These are phyloP conservation scores for Mucor circinelloides DNA, from an alignment of 371 early-diverging fungal genomes.

Conservation along the genomic window DNA sequence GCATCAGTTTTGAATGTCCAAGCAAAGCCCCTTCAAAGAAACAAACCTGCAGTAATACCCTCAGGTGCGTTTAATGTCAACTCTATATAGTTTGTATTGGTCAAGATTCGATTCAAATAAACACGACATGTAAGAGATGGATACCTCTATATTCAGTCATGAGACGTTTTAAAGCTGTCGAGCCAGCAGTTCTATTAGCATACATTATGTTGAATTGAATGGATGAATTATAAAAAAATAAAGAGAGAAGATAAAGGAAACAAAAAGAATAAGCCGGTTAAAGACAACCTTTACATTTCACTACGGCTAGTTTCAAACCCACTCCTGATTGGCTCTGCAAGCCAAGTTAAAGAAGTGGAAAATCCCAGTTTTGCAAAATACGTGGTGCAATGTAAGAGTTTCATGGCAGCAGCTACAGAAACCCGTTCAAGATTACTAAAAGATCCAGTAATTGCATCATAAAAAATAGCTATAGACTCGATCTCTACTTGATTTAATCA, in stretches of 20 bases:
- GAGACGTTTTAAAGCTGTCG: slow-evolving; percentile 90
- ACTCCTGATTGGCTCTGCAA: not conserved
- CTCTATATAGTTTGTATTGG: slow-evolving; percentile 55
- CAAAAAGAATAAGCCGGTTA: not conserved
- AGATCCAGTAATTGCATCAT: no score
- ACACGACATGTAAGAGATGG: not conserved
- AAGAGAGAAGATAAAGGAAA: not conserved
- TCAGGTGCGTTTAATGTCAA: slow-evolving; percentile 94
- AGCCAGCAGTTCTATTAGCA: slow-evolving; percentile 46
- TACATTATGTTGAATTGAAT: slow-evolving; percentile 30
- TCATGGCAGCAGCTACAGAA: not conserved
- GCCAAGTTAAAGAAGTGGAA: not conserved
- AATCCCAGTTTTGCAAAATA: not conserved
- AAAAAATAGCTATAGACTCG: not conserved
- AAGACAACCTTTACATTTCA: not conserved
- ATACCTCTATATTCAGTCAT: slow-evolving; percentile 96
- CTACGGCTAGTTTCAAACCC: not conserved
- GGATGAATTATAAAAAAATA: not conserved
- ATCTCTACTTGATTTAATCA: not conserved
- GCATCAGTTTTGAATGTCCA: not conserved
- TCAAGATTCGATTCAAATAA: not conserved
- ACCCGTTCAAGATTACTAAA: not conserved
- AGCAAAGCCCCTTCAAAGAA: not conserved
- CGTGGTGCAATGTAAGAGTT: not conserved
- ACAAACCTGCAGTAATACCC: slow-evolving; percentile 91